Evolutionary conservation across 1,284 basidiomycete genomes (phyloP), one percentile per base, ranked within the genome.

Genomic region (Bondarzewia mesenterica): DNA sequence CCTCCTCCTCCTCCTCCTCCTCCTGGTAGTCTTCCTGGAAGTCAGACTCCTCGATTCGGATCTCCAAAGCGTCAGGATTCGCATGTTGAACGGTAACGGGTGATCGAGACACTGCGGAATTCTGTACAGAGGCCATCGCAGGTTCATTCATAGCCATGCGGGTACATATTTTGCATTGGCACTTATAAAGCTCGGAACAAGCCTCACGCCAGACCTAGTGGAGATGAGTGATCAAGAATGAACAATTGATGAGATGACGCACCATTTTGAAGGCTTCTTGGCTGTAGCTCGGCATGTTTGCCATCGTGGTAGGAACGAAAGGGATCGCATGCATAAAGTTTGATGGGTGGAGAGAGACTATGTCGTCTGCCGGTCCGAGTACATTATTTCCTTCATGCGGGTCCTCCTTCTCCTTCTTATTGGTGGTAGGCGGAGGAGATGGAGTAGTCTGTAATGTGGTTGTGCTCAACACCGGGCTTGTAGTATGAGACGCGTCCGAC

Each of bases 381-480:
- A 52, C 29, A 23, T 44, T 48, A 32, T 47, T 47, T n/a, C 26
- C 42, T 12, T 35, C 20, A 3, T 64, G 61, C 21, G 72, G 69
- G 21, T 71, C 67, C 48, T 67, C 64, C 35, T 60, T 57, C 46
- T 55, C 29, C n/a, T 12, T 62, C 48, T 52, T 52, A 51, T 53
- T 61, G 52, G 54, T 66, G 57, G 47, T 63, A 46, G 83, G 83
- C 0, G 83, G 80, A 0, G 84, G 84, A 0, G 81, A 85, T 0
- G 84, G 84, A 3, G 85, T 86, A 15, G 84, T 87, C 51, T 81
- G 80, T 15, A 87, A 58, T 3, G 84, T 87, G 5, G 80, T 77
- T 0, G 82, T 82, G 6, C 82, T 85, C n/a, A 86, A 60, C 1
- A 85, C 82, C 0, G 84, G 84, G 55, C 82, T 85, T n/a, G 82